These are phyloP conservation scores for Saturnispora hagleri DNA, from an alignment of 805 yeast species.

Conservation along the genomic window DNA sequence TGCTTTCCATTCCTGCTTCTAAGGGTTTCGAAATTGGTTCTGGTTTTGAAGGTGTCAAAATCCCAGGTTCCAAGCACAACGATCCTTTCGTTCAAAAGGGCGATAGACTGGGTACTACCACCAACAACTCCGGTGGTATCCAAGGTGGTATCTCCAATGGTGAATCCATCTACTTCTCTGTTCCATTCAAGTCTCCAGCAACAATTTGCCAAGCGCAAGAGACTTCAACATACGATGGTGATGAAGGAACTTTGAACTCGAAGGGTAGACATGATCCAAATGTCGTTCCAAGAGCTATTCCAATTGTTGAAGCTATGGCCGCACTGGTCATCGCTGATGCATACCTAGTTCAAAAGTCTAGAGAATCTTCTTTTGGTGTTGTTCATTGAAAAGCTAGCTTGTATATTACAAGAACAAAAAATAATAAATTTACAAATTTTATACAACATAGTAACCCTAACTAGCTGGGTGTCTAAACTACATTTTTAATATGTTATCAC, in stretches of 20 bases:
- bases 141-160: constrained; percentile 99
- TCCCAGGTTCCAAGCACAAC: constrained; percentile 92
- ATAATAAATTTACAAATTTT: background rate
- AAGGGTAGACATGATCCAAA: constrained; percentile 98
- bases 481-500: background rate
- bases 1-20: constrained; percentile 96
- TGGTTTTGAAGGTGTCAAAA: constrained; percentile 81
- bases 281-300: constrained; percentile 97
- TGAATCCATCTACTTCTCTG: constrained; percentile 86
- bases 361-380: constrained; percentile 46
- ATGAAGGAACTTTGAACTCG: constrained; percentile 81
- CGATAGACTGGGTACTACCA: constrained; percentile 67
- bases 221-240: constrained; percentile 85
- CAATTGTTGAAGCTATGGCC: constrained; percentile 97
- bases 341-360: constrained; percentile 72
- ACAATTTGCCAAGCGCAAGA: constrained; percentile 90
- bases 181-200: constrained; percentile 97
- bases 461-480: background rate
- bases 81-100: constrained; percentile 66
- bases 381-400: constrained; percentile 16
- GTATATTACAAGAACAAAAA: background rate
- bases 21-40: constrained; percentile 98
- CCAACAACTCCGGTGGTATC: constrained; percentile 93
- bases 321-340: constrained; percentile 90
- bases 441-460: background rate